A percentile compares a stretch with the other conserved stretches of the same genome.
phyloP scores from a whole-genome alignment of 345 rosid species.

The Lepidium didymum region DNA sequence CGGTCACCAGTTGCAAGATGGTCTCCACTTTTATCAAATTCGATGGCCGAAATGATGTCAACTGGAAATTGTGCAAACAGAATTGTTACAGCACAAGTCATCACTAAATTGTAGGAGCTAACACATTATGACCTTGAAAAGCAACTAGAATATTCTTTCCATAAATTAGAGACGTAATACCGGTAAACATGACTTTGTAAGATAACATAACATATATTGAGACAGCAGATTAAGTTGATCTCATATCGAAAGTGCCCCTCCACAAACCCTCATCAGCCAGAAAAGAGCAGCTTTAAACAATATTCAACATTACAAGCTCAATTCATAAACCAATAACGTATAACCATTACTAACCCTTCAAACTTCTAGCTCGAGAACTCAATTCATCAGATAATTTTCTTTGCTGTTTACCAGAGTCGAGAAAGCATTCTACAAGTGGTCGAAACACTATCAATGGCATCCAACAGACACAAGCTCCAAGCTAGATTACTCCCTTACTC shows the following conservation, averaged over 20 bases:
- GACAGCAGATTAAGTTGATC: not conserved
- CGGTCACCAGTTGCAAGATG: constrained; percentile 99
- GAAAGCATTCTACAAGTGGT: not conserved
- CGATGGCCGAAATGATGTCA: constrained; percentile 98
- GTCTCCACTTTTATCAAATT: constrained; percentile 92
- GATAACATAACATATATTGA: not conserved
- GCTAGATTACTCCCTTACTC: not conserved
- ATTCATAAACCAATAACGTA: not conserved
- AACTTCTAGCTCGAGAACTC: not conserved
- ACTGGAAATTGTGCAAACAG: constrained; percentile 43
- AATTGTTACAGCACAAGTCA: constrained; percentile 6
- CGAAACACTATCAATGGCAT: not conserved
- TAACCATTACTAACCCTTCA: not conserved
- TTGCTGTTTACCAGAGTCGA: not conserved
- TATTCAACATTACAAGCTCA: not conserved
- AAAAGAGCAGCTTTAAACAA: not conserved
- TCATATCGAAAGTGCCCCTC: not conserved
- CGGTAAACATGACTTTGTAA: not conserved
- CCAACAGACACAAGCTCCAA: not conserved
- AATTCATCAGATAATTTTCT: not conserved
- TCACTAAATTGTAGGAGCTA: not conserved
- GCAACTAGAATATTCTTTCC: not conserved
- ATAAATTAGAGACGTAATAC: not conserved
- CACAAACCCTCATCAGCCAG: not conserved
- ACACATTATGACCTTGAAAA: not conserved